Evolutionary conservation across 768 basidiomycete species (phyloP), one percentile per base, ranked within the genome.

Genomic region (Pleurotus salmoneostramineus): DNA sequence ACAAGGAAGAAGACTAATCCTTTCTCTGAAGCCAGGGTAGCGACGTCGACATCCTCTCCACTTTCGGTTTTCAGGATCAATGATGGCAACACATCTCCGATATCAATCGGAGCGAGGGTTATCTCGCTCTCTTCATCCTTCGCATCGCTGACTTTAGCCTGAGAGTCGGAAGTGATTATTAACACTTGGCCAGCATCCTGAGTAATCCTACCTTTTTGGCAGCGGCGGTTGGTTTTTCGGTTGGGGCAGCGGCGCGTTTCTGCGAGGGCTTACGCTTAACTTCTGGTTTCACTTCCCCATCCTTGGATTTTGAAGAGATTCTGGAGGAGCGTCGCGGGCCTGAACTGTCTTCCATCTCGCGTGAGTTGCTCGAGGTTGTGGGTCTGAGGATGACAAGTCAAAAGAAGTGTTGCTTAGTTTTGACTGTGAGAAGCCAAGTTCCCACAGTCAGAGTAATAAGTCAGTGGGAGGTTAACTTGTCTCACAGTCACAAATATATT

Each of bases 1-100:
- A 93, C 83, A 3, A 91, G 73, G 75, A 93, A 95, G 59, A 98
- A 69, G 34, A 98, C 82, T 6, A 90, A 81, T 0, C 95, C 92
- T 61, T 83, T 77, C 63, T 93, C 87, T 32, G 76, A 75, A 2
- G 85, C 77, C 42, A 95, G 72, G 4, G 75, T 78, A 31, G 79
- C 73, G 6, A 92, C 77, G 59, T 92, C 82, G 27, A 93, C 73
- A 56, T 94, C 91, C 59, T 90, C 85, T 45, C 78, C 90, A 69
- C 90, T 84, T 73, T 97, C 91, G 69, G 93, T 92, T 74, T 93
- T 88, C 59, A 98, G 74, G 4, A 75, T 81, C 60, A 95, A 66
- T 8, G 82, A 81, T 2, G 93, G 93, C 45, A 97, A 74, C 33
- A 73, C 72, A 60, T 89, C 91, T 5, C 94, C 95, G 35, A 93